Percentiles rank a stretch among this genome's conserved stretches.
Evolutionary conservation across 129 eudicot genomes (phyloP).

Genomic region (Solidago caesia): DNA sequence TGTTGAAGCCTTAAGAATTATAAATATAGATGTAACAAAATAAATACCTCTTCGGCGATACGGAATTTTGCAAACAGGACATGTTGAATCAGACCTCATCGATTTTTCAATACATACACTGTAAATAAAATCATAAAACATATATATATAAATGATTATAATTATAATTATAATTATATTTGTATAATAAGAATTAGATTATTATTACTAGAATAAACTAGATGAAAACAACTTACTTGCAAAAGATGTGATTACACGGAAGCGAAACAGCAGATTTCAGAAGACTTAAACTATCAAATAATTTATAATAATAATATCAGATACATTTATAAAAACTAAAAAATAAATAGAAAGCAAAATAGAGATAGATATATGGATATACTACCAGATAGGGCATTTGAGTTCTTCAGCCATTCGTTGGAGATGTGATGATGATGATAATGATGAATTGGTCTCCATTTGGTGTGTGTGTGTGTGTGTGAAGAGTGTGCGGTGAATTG

Average conservation of each 20-base stretch:
- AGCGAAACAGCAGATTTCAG: conserved; percentile 78
- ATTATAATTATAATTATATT: too few relatives aligned
- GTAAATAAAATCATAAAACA: conserved; percentile 21
- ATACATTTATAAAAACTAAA: neutral
- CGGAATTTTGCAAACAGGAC: conserved; percentile 95
- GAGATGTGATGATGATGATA: conserved; percentile 30
- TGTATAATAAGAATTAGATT: too few relatives aligned
- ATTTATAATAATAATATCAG: neutral
- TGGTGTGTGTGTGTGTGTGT: neutral
- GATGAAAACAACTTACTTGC: conserved; percentile 57
- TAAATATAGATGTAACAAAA: neutral
- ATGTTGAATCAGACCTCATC: conserved; percentile 66
- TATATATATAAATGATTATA: neutral
- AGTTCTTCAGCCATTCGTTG: conserved; percentile 90
- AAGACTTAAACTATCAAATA: conserved; percentile 72
- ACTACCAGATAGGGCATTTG: conserved; percentile 96
- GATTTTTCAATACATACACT: conserved; percentile 78
- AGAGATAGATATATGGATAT: neutral
- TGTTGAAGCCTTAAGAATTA: neutral
- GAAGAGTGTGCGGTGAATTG: neutral
- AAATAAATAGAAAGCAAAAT: neutral
- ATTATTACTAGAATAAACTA: too few relatives aligned
- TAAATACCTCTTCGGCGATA: conserved; percentile 77
- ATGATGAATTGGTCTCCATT: conserved; percentile 58
- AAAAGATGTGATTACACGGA: conserved; percentile 91